Evolutionary conservation across 139 green algal genomes (phyloP).

Genomic region (Chlamydomonas urium): DNA sequence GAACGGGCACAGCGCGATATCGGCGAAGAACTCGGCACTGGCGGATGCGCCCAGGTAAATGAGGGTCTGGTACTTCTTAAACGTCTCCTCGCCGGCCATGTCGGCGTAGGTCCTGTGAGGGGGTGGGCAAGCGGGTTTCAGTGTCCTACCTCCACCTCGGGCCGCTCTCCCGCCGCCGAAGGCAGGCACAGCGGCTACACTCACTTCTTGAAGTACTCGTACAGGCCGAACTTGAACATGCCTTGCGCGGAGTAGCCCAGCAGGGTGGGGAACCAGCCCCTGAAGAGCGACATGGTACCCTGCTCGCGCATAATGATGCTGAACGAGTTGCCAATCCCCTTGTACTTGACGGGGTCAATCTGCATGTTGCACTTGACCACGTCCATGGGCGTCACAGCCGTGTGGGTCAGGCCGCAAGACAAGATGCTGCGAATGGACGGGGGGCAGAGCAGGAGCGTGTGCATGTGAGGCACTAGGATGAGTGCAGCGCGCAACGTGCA

Average conservation of each 20-base stretch:
- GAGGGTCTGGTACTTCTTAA: constrained; percentile 81
- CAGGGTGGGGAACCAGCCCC: constrained; percentile 79
- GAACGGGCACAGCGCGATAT: constrained; percentile 89
- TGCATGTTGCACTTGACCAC: constrained; percentile 94
- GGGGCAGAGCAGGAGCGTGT: constrained; percentile 20
- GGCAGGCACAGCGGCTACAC: constrained; percentile 14
- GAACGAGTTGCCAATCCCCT: constrained; percentile 68
- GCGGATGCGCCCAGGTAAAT: constrained; percentile 86
- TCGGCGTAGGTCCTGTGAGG: constrained; percentile 68
- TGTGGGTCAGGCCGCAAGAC: constrained; percentile 60
- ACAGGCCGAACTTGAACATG: constrained; percentile 88
- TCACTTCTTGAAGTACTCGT: constrained; percentile 92
- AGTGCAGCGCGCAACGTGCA: no score
- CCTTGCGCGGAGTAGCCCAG: constrained; percentile 85
- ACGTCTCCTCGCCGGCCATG: constrained; percentile 73
- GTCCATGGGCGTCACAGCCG: constrained; percentile 80
- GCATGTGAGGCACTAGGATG: no score
- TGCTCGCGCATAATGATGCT: constrained; percentile 55
- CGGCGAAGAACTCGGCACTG: constrained; percentile 92
- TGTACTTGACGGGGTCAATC: constrained; percentile 58
- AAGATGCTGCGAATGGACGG: constrained; percentile 33
- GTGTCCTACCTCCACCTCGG: no score
- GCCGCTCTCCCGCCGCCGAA: no score
- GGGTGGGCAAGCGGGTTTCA: no score
- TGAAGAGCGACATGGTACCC: constrained; percentile 66